These are phyloP conservation scores for Crucihimalaya himalaica DNA, from an alignment of 345 rosid genomes.

Conservation along the genomic window DNA sequence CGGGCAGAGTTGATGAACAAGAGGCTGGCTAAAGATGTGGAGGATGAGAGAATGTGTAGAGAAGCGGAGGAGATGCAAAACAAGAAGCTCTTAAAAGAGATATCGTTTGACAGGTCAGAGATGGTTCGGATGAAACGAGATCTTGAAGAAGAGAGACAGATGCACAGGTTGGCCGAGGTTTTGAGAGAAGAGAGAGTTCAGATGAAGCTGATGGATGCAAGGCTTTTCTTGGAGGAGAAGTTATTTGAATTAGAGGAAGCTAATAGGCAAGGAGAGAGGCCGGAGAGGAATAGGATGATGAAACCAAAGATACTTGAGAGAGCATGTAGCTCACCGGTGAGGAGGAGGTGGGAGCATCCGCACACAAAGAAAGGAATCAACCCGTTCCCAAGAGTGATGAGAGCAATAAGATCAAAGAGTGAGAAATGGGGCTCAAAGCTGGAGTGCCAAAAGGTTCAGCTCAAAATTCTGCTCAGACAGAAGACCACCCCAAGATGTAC, in stretches of 20 bases:
- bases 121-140: constrained; percentile 61
- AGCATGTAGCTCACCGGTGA: constrained; percentile 32
- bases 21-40: constrained; percentile 67
- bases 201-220: constrained; percentile 85
- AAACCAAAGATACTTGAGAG: constrained; percentile 30
- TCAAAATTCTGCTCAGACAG: constrained; percentile 72
- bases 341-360: constrained; percentile 63
- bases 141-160: constrained; percentile 77
- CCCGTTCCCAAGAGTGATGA: constrained; percentile 64
- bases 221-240: constrained; percentile 70
- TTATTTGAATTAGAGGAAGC: constrained; percentile 50
- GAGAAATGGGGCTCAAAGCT: constrained; percentile 79
- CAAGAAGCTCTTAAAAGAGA: constrained; percentile 61
- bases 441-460: constrained; percentile 81
- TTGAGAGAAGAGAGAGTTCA: constrained; percentile 89
- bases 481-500: constrained; percentile 38
- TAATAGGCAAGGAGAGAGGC: constrained; percentile 25
- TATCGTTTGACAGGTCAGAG: constrained; percentile 51
- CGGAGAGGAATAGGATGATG: constrained; percentile 30
- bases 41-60: constrained; percentile 61
- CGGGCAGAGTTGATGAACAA: constrained; percentile 59
- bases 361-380: constrained; percentile 84
- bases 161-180: constrained; percentile 71
- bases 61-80: constrained; percentile 63
- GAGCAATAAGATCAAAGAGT: constrained; percentile 66